A percentile compares a stretch with the other conserved stretches of the same genome.
These are phyloP conservation scores for Epicoccum nigrum DNA, from an alignment of 2,329 filamentous ascomycete species.

Conservation along the genomic window DNA sequence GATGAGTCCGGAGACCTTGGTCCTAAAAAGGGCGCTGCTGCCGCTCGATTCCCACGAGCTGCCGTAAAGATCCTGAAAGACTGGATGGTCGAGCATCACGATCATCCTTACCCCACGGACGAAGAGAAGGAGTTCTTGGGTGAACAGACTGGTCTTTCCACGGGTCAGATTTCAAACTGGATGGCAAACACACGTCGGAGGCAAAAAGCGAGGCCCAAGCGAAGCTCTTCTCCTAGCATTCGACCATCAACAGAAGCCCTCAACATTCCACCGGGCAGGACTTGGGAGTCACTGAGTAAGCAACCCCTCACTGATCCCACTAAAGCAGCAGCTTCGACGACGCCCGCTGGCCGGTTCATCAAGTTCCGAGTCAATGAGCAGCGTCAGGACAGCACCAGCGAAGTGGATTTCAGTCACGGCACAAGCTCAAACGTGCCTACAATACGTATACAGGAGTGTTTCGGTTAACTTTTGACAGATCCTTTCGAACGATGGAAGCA, in stretches of 20 bases:
- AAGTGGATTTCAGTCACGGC: constrained; percentile 3
- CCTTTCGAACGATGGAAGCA: constrained; percentile 73
- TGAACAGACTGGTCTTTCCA: constrained; percentile 77
- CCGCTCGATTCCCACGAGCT: constrained; percentile 71
- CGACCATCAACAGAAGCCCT: constrained; percentile 68
- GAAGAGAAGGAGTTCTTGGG: constrained; percentile 83
- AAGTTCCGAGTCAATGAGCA: constrained; percentile 26
- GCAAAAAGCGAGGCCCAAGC: constrained; percentile 74
- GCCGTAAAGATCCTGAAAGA: constrained; percentile 81
- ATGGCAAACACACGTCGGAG: constrained; percentile 86
- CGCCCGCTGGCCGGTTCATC: constrained; percentile 26
- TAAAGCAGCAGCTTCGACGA: constrained; percentile 1
- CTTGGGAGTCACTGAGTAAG: constrained; percentile 54
- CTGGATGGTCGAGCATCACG: constrained; percentile 80
- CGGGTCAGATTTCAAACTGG: constrained; percentile 89
- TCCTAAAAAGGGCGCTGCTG: constrained; percentile 43
- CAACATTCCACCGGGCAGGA: constrained; percentile 72
- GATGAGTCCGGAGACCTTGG: constrained; percentile 36
- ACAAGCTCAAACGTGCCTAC: constrained; percentile 13
- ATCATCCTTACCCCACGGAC: constrained; percentile 87
- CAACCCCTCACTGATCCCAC: constrained; percentile 24
- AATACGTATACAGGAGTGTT: constrained; percentile 29
- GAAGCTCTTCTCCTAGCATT: constrained; percentile 72
- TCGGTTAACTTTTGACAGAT: constrained; percentile 58
- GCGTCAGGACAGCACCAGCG: constrained; percentile 2